phyloP scores from a whole-genome alignment of 495 filamentous ascomycete genomes.

The Symbiotaphrina buchneri region DNA sequence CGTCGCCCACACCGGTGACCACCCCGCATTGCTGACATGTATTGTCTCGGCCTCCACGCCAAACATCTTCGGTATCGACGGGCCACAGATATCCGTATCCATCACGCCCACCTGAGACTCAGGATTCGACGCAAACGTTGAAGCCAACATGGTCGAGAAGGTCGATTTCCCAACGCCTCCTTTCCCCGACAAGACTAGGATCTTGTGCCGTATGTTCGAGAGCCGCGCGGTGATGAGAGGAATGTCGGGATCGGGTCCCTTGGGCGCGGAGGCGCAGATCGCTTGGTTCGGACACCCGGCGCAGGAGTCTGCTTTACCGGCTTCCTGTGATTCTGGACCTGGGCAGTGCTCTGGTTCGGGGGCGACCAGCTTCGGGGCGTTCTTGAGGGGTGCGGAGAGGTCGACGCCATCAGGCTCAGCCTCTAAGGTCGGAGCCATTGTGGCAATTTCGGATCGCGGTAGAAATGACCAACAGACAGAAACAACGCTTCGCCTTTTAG shows the following conservation, averaged over 20 bases:
- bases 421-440: too few species aligned
- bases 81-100: conserved; percentile 94
- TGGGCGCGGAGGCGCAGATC: conserved; percentile 85
- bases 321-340: conserved; percentile 69
- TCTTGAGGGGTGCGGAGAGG: conserved; percentile 44
- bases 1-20: conserved; percentile 82
- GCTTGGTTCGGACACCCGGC: conserved; percentile 86
- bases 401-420: conserved; percentile 36
- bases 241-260: conserved; percentile 89
- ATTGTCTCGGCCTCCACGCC: conserved; percentile 85
- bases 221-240: conserved; percentile 69
- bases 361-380: conserved; percentile 62
- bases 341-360: conserved; percentile 96
- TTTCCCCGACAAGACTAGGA: conserved; percentile 79
- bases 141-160: conserved; percentile 65
- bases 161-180: conserved; percentile 94
- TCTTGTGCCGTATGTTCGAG: conserved; percentile 64
- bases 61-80: conserved; percentile 94
- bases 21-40: conserved; percentile 60
- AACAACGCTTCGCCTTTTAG: too few species aligned
- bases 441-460: too few species aligned
- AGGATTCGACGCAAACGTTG: conserved; percentile 63
- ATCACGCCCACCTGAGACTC: conserved; percentile 67
- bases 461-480: too few species aligned
- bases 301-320: conserved; percentile 73